Conservation (phyloP, 225 moss, liverwort and hornwort species). For the Anthoceros angustus region DNA sequence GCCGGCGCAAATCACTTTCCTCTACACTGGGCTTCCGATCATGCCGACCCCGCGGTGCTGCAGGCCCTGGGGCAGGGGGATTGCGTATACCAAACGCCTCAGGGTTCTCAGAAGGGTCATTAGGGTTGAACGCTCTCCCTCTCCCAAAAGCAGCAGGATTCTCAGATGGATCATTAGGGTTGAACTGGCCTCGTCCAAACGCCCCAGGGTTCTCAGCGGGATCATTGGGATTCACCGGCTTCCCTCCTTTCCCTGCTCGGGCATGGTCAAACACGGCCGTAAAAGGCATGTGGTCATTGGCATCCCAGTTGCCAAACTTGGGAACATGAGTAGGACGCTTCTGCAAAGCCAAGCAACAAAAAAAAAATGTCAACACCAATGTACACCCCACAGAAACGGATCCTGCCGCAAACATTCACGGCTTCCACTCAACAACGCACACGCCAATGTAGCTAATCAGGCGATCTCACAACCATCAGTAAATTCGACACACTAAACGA, state of each 20-base stretch:
- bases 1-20: conserved; percentile 3
- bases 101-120: not conserved
- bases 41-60: not conserved
- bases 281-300: conserved; percentile 36
- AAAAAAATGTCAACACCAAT: too few species aligned
- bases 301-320: conserved; percentile 42
- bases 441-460: too few species aligned
- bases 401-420: too few species aligned
- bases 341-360: not conserved
- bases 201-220: conserved; percentile 24
- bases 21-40: not conserved
- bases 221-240: conserved; percentile 30
- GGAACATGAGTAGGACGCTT: conserved; percentile 32
- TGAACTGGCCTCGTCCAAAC: not conserved
- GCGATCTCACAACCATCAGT: too few species aligned
- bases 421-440: too few species aligned
- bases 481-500: too few species aligned
- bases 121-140: not conserved
- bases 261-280: conserved; percentile 33
- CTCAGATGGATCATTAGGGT: not conserved
- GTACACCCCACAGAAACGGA: too few species aligned
- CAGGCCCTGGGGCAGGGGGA: not conserved
- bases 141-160: not conserved
- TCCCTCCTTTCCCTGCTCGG: conserved; percentile 27
- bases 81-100: not conserved